Evolutionary conservation across 805 yeast species (phyloP), one percentile per base, ranked within the genome.

Genomic region (Ogataea paraovalis): DNA sequence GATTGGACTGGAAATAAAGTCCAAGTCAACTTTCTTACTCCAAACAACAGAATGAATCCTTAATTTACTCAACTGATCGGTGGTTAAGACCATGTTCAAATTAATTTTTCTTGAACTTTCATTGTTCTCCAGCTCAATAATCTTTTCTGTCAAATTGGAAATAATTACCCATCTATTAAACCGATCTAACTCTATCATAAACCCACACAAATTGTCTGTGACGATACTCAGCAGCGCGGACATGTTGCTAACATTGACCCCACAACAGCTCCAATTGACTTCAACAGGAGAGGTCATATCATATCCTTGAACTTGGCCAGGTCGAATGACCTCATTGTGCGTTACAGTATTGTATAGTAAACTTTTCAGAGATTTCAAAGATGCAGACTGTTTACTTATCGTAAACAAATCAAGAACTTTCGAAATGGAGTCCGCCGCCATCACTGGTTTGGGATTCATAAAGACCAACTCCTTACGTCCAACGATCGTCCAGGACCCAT

Each of bases 1-100:
- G 14, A 52, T 33, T 2, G 54, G 51, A 8, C 42, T 16, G 8
- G 22, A 27, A 1, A 45, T n/a, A 20, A 22, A 18, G 4, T 40
- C 12, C 9, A 12, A 12, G 13, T 47, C 33, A 10, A 47, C 27
- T 3, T 45, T 48, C 20, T 48, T 42, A 19, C 50, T 43, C 58
- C 63, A 56, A 13, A 45, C 58, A 33, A 61, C 48, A 13, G 62
- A 54, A 30, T 58, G 62, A n/a, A 60, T 45, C 39, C 65, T 50
- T 14, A 62, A 43, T 37, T 39, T 36, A 34, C 43, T 37, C 16
- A 61, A 33, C 36, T 54, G 48, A 2, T 49, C 39, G n/a, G 27
- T 43, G 7, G 38, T 46, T 18, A 60, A 42, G 4, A 58, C 22
- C 23, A 45, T 53, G 5, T 42, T 27, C 19, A 49, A n/a, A 36